Evolutionary conservation across 1,284 basidiomycete genomes (phyloP), one percentile per base, ranked within the genome.

Genomic region (Xanthoconium separans): DNA sequence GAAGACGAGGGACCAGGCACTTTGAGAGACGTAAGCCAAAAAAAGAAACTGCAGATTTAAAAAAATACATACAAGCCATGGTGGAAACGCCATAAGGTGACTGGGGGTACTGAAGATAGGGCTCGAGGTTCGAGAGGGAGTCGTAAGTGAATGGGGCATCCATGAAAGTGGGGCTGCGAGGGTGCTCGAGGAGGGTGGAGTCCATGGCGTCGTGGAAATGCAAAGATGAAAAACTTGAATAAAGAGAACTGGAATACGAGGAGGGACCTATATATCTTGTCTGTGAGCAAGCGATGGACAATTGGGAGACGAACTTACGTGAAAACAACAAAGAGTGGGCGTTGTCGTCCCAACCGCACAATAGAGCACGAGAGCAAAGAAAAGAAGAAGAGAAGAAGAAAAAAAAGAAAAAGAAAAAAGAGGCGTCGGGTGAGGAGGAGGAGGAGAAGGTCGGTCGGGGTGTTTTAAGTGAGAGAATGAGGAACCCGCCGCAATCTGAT

Each of bases 81-180:
- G 73, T 54, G 20, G 71, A 69, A 57, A 77, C 72, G 59, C 72
- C 72, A 44, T 75, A 79, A 24, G 77, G 72, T 2, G 77, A 77
- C 64, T 76, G 73, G 1, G 79, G 75, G 65, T 80, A 80, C 68
- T 79, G 76, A 44, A 80, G 70, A 60, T 78, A 78, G 40, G 76
- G 74, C 58, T 78, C 69, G 22, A 75, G 68, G 59, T 70, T 77
- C 61, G 76, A 76, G 63, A 87, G 79, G 63, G 85, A 75, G 73
- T 79, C 74, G 65, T 84, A 83, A 65, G 76, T 74, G 70, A 82
- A 83, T 57, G 82, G 69, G 62, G 74, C 71, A 64, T 87, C 84
- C 71, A 86, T 79, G 67, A 78, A 76, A 69, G 72, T 65, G 62
- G 75, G 69, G 72, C 65, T 71, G 70, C 73, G 73, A 48, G 73